Base-by-base conservation (phyloP, 768 basidiomycete species). In the Exsudoporus frostii region DNA sequence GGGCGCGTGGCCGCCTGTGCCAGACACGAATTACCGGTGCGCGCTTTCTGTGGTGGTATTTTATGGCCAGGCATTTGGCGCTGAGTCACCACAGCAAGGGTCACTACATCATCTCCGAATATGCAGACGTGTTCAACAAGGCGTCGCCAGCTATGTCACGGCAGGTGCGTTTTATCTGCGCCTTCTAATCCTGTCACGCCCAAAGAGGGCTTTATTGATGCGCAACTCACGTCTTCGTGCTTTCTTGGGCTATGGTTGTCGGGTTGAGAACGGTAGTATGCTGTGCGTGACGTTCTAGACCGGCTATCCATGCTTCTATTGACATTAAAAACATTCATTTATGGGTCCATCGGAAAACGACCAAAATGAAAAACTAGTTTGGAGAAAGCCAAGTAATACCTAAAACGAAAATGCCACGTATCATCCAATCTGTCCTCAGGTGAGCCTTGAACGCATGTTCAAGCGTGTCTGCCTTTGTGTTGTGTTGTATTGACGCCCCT, bases 351-450 rank as follows among this genome's bases (percentile, higher is more conserved):
- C 22, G 58, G 33, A n/a, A 20, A 37, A 54, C 4, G 19, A 20
- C 42, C 24, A 13, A 52, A 56, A 58, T 58, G 44, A 56, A 53
- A 38, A 50, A 47, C 29, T 58, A 92, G 89, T 92, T 89, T 64
- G 90, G 87, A 25, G 85, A 90, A 50, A 88, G 84, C 60, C 88
- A 89, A 65, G 71, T 86, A 33, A 73, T 82, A 17, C 67, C 83
- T 22, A 92, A 85, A 67, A 62, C 73, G n/a, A 86, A 83, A 59
- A 70, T 90, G n/a, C 77, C 86, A 0, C 78, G 84, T 49, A 78
- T 92, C 45, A 76, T 92, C 4, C 85, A 88, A 60, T 85, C 86
- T 17, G 68, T 88, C 51, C 79, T 92, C 59, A 88, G 85, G 88
- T 85, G 66, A 46, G 70, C 51, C 32, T 38, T 40, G 25, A 39